phyloP scores from a whole-genome alignment of 2,329 filamentous ascomycete species.

The Gnomoniopsis sp. region DNA sequence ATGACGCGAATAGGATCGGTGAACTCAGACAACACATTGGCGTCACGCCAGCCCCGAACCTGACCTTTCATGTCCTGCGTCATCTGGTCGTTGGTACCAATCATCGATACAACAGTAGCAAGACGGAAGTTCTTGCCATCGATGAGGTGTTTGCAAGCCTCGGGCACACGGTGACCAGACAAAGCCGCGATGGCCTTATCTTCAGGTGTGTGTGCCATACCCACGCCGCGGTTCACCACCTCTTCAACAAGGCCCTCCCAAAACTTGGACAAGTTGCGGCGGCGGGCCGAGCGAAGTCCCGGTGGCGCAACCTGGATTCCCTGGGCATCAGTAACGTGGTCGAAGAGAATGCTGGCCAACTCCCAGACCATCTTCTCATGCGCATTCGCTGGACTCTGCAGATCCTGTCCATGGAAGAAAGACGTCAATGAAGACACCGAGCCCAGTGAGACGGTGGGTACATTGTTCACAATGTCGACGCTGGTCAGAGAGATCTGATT shows the following conservation, averaged over 20 bases:
- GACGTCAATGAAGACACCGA: conserved; percentile 45
- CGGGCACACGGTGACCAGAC: conserved; percentile 72
- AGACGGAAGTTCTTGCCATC: conserved; percentile 76
- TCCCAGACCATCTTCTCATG: conserved; percentile 81
- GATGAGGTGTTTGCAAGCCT: conserved; percentile 78
- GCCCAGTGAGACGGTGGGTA: conserved; percentile 56
- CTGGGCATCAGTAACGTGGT: conserved; percentile 43
- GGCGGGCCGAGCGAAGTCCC: conserved; percentile 36
- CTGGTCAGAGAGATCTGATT: conserved; percentile 54
- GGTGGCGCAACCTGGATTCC: conserved; percentile 28
- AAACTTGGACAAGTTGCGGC: conserved; percentile 65
- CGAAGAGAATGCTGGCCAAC: conserved; percentile 82
- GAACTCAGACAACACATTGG: conserved; percentile 84
- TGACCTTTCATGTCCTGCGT: conserved; percentile 76
- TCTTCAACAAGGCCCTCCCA: conserved; percentile 65
- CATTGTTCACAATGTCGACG: conserved; percentile 50
- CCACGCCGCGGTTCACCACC: conserved; percentile 50
- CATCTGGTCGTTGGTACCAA: conserved; percentile 68
- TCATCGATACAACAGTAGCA: conserved; percentile 78
- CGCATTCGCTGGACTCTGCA: conserved; percentile 28
- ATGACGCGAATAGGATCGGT: conserved; percentile 77
- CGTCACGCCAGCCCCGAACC: conserved; percentile 77
- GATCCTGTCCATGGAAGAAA: conserved; percentile 39
- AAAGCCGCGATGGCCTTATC: conserved; percentile 82
- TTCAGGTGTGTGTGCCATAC: conserved; percentile 62